Evolutionary conservation across 805 yeast species (phyloP).

Genomic region (Kuraishia hungarica): DNA sequence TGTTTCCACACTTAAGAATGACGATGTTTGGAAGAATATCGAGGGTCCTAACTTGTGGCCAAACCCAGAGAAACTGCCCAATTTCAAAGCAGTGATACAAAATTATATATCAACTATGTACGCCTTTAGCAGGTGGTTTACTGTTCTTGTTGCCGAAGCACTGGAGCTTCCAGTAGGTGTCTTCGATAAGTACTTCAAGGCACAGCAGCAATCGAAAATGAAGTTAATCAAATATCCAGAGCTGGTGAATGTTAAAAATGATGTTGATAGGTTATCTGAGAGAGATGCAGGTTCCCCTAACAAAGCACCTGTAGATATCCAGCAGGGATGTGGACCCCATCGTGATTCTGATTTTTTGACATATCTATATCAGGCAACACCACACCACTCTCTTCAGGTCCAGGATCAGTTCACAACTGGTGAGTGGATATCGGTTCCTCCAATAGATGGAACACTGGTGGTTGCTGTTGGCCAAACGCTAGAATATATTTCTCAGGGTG

Average conservation of each 20-base stretch:
- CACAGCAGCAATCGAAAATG: conserved; percentile 42
- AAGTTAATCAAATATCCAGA: conserved; percentile 54
- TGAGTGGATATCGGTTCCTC: conserved; percentile 37
- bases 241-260: conserved; percentile 12
- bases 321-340: conserved; percentile 58
- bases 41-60: conserved; percentile 57
- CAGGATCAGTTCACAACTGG: conserved; percentile 32
- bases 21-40: conserved; percentile 34
- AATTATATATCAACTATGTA: conserved; percentile 38
- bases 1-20: conserved; percentile 9
- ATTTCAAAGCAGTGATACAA: conserved; percentile 31
- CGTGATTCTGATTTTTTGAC: conserved; percentile 59
- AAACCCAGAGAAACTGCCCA: conserved; percentile 29
- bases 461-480: conserved; percentile 37
- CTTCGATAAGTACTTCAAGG: conserved; percentile 40
- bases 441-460: conserved; percentile 27
- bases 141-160: conserved; percentile 44
- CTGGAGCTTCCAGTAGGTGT: conserved; percentile 37
- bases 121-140: conserved; percentile 30
- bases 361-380: conserved; percentile 46
- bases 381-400: conserved; percentile 33
- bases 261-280: conserved; percentile 7
- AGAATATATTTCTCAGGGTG: conserved; percentile 38
- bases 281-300: conserved; percentile 20
- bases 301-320: conserved; percentile 17